Base-by-base conservation (phyloP, 1,284 basidiomycete species). In the Coriolopsis trogii region DNA sequence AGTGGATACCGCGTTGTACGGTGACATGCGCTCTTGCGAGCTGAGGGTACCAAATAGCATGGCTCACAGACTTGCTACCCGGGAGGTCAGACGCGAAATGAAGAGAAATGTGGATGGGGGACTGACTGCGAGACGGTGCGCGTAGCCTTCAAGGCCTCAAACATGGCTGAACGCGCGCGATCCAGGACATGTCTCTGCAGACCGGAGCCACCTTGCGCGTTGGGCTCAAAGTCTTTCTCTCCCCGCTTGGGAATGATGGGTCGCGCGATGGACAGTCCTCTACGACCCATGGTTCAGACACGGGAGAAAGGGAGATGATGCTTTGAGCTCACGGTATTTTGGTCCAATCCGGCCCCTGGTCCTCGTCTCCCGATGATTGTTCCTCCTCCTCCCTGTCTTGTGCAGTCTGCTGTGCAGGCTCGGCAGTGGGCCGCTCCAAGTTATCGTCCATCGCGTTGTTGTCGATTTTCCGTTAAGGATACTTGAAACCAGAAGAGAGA, bases 181-280 rank as follows among this genome's bases (percentile, higher is more conserved):
- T 88, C 84, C 16, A 92, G 74, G 34, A 87, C 76, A 68, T 91
- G 87, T 21, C 83, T 73, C 59, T 95, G 91, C n/a, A 96, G 76
- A 49, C 87, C 86, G 41, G 93, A 91, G 16, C 84, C 82, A 50
- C 91, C 82, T 37, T 84, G 79, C 46, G 80, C 71, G 60, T 79
- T 70, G 3, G 96, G 96, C 69, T 98, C 95, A 62, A 95, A 98
- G 62, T 97, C 94, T 68, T 98, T 97, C 69, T 97, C 95, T 4
- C 95, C 95, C 24, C 95, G 82, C 69, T 92, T 95, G 9, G 95
- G 95, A 47, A 97, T 95, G 6, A 80, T 69, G 1, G 80, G 80
- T 13, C 73, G 72, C 4, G 68, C 61, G 16, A 48, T 49, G 6
- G 58, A 53, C 1, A 60, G 57, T 25, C 49, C 58, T 3, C 56